Conservation (phyloP, 176 grass and related monocot genomes). For the Eleusine coracana region DNA sequence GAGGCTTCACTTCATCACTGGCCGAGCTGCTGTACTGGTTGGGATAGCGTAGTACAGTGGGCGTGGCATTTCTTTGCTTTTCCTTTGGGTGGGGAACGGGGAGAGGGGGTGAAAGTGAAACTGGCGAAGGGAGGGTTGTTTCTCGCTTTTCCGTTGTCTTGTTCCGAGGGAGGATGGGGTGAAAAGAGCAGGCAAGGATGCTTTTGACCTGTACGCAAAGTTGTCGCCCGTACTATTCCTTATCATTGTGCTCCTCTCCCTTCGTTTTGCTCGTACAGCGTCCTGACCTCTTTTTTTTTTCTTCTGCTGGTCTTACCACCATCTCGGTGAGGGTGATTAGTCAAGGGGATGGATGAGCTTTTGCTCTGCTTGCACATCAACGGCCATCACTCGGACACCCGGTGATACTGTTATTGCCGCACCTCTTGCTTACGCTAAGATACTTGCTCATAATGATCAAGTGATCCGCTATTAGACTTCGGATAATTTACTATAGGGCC, state of each 20-base stretch:
- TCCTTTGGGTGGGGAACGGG: too few relatives aligned
- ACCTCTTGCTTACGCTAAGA: not conserved
- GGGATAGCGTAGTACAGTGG: not conserved
- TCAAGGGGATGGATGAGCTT: conserved; percentile 1
- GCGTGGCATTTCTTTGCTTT: not conserved
- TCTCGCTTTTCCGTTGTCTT: conserved; percentile 32
- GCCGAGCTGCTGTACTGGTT: not conserved
- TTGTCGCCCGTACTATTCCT: conserved; percentile 34
- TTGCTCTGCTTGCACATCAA: not conserved
- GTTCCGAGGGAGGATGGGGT: conserved; percentile 11
- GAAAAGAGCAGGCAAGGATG: conserved; percentile 25
- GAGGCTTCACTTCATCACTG: not conserved
- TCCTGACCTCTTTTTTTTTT: not conserved
- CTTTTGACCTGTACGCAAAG: conserved; percentile 46
- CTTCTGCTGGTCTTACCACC: too few relatives aligned
- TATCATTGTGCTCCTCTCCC: conserved; percentile 38
- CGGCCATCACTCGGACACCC: not conserved
- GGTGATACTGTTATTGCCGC: not conserved
- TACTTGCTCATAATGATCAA: not conserved
- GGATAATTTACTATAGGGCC: not conserved
- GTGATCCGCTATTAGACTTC: not conserved
- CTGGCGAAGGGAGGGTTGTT: not conserved
- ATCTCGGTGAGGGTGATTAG: conserved; percentile 1
- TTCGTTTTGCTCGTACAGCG: not conserved
- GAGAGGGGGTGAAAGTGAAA: not conserved